Conservation (phyloP, 2,329 filamentous ascomycete genomes). For the Penicillium vulpinum region DNA sequence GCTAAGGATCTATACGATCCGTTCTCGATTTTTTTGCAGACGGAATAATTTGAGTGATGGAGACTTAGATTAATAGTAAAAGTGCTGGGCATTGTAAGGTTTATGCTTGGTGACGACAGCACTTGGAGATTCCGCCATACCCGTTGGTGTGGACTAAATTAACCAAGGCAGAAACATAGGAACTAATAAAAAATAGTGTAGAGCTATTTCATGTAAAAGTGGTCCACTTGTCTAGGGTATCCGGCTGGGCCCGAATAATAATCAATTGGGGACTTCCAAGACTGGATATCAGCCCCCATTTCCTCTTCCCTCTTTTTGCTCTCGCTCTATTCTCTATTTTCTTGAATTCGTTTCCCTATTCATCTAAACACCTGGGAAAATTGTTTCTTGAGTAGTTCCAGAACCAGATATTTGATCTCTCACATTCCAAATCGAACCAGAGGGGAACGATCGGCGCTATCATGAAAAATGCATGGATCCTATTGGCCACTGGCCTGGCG, state of each 20-base stretch:
- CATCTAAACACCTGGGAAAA: neutral
- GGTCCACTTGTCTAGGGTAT: too few relatives aligned
- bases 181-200: too few relatives aligned
- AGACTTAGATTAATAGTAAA: neutral
- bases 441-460: neutral
- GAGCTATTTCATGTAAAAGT: too few relatives aligned
- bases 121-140: neutral
- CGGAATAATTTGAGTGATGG: neutral
- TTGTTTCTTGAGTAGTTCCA: neutral
- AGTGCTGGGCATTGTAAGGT: neutral
- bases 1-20: too few relatives aligned
- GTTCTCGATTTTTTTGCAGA: too few relatives aligned
- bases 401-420: neutral
- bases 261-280: too few relatives aligned
- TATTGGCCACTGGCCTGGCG: constrained; percentile 15
- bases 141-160: neutral
- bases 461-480: constrained; percentile 25
- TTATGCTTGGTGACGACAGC: constrained; percentile 7
- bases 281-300: too few relatives aligned
- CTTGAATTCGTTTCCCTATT: too few relatives aligned
- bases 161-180: too few relatives aligned
- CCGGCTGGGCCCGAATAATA: too few relatives aligned
- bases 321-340: too few relatives aligned
- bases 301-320: too few relatives aligned
- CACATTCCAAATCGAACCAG: constrained; percentile 4